Evolutionary conservation across 257 asterid genomes (phyloP), one percentile per base, ranked within the genome.

Genomic region (Fraxinus anomala): DNA sequence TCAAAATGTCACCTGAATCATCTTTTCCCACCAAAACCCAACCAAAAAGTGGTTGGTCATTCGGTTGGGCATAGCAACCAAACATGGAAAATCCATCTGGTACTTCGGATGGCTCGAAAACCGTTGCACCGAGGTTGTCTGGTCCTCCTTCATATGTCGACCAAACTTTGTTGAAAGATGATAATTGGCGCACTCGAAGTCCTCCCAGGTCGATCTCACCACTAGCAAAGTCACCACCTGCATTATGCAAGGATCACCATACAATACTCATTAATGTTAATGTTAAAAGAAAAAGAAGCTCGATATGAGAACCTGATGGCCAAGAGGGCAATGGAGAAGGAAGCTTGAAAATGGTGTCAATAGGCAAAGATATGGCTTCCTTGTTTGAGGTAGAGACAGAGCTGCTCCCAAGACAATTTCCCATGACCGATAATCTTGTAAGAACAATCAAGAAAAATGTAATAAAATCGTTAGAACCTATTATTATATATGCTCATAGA

Each of bases 11-110:
- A 17, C 88, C 85, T 14, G 80, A 75, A 61, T 56, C 61, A 37
- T 89, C 97, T 86, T 92, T 89, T 59, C 89, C 98, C 10, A 87
- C 96, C 79, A 96, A 83, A 80, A 88, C 80, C 90, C 92, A 86
- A 37, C 98, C 98, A 39, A 85, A 93, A 7, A 89, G 83, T 0
- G 90, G 94, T 26, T 79, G 86, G 76, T 89, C 87, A 81, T 92
- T 96, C 16, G 97, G 87, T 76, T 96, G 99, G 19, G 91, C 87
- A 39, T 87, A 92, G 86, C 81, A 81, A 1, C 97, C 97, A 61
- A 96, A 93, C 96, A 93, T 88, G 71, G 90, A 92, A 51, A 83
- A 93, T 65, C 97, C 98, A 73, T 92, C 95, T 0, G 98, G 99
- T 17, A 93, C 82, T 1, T 82, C 23, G 1, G 94, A 80, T 0